phyloP scores from a whole-genome alignment of 768 basidiomycete genomes.

The Suillus occidentalis region DNA sequence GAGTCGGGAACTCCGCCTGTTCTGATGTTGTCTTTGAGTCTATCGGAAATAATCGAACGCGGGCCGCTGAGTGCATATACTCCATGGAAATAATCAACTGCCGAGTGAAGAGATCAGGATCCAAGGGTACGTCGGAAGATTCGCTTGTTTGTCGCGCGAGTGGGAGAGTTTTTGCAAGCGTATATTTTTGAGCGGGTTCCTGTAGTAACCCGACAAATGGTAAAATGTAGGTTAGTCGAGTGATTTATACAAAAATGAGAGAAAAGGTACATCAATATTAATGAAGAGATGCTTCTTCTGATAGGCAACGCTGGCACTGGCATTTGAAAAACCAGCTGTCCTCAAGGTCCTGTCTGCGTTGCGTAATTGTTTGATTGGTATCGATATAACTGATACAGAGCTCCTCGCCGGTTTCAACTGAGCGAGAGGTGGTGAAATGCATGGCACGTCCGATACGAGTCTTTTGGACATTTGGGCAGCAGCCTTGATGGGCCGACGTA shows the following conservation, averaged over 20 bases:
- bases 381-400: slow-evolving; percentile 60
- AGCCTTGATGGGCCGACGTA: slow-evolving; percentile 38
- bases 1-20: background rate
- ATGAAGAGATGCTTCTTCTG: slow-evolving; percentile 14
- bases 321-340: slow-evolving; percentile 61
- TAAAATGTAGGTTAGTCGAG: background rate
- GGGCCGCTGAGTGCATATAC: background rate
- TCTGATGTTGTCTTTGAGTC: background rate
- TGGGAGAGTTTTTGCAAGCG: too few species aligned
- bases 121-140: too few species aligned
- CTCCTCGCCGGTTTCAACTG: slow-evolving; percentile 50
- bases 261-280: background rate
- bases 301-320: slow-evolving; percentile 45
- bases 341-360: slow-evolving; percentile 42
- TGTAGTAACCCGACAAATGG: background rate
- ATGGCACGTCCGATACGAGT: slow-evolving; percentile 43
- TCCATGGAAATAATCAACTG: too few species aligned
- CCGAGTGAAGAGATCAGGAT: too few species aligned
- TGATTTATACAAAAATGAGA: background rate
- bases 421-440: slow-evolving; percentile 45
- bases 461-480: slow-evolving; percentile 53
- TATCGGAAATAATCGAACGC: background rate
- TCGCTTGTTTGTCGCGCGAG: too few species aligned
- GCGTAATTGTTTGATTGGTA: slow-evolving; percentile 27
- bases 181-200: too few species aligned